Conservation (phyloP, 768 basidiomycete genomes). For the Mrakia blollopis region DNA sequence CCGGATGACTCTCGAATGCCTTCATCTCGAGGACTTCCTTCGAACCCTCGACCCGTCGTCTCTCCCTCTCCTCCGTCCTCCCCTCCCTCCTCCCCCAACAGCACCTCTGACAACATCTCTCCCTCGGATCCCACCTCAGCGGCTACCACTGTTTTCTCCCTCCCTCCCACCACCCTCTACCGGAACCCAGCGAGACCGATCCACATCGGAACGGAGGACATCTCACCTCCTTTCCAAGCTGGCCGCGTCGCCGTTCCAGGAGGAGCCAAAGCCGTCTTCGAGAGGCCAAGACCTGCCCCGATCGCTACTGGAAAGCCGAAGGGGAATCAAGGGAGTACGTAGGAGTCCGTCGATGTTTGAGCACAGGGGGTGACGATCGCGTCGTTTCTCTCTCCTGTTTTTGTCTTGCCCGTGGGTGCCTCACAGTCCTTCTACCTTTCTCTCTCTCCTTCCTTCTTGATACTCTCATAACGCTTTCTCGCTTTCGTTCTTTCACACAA, state of each 20-base stretch:
- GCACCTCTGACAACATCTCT: not conserved
- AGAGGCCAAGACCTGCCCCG: constrained; percentile 2
- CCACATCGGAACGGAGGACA: not conserved
- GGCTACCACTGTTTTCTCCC: not conserved
- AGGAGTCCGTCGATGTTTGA: not conserved
- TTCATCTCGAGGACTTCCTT: not conserved
- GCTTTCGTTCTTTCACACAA: too few species aligned
- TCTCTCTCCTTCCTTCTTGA: not conserved
- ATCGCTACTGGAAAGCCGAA: not conserved
- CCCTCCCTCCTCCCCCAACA: not conserved
- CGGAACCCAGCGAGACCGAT: constrained; percentile 9
- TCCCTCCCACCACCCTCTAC: constrained; percentile 1
- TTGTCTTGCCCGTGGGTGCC: not conserved
- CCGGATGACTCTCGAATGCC: not conserved
- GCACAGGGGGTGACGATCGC: not conserved
- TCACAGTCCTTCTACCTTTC: not conserved
- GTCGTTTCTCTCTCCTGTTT: not conserved
- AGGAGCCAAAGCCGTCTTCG: not conserved
- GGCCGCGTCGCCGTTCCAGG: not conserved
- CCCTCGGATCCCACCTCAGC: not conserved
- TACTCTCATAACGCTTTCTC: not conserved
- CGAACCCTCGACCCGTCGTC: constrained; percentile 2
- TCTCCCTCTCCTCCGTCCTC: not conserved
- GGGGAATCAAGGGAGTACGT: not conserved
- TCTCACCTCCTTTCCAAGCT: not conserved